These are phyloP conservation scores for Isabelozyma pseudorhagii DNA, from an alignment of 805 yeast genomes.

Conservation along the genomic window DNA sequence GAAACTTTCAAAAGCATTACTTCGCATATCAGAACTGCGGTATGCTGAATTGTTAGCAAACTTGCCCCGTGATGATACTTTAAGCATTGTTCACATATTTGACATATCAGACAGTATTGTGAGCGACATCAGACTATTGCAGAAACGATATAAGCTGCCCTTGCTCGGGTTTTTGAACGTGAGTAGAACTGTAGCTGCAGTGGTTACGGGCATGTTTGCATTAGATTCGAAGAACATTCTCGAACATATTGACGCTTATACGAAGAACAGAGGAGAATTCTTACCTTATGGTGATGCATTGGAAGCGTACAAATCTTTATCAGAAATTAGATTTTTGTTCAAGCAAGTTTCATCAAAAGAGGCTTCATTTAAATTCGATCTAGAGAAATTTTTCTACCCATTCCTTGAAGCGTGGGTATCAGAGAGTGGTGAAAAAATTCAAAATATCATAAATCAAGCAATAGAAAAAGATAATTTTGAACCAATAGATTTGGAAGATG, in stretches of 20 bases:
- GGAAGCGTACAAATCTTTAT: slow-evolving; percentile 51
- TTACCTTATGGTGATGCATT: slow-evolving; percentile 55
- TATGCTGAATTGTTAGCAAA: slow-evolving; percentile 38
- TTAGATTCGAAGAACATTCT: slow-evolving; percentile 52
- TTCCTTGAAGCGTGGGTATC: slow-evolving; percentile 35
- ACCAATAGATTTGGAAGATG: slow-evolving; percentile 43
- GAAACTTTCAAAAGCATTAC: slow-evolving; percentile 29
- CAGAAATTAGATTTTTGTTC: slow-evolving; percentile 51
- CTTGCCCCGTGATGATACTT: slow-evolving; percentile 57
- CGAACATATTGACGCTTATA: slow-evolving; percentile 45
- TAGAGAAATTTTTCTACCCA: slow-evolving; percentile 53
- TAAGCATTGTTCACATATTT: slow-evolving; percentile 54
- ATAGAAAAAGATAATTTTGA: slow-evolving; percentile 56
- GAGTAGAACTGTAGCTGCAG: slow-evolving; percentile 45
- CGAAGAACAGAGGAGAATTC: slow-evolving; percentile 23
- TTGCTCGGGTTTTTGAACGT: slow-evolving; percentile 58
- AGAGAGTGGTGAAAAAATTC: slow-evolving; percentile 46
- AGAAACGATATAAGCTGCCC: slow-evolving; percentile 58
- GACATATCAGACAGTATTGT: slow-evolving; percentile 55
- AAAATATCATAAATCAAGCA: slow-evolving; percentile 50
- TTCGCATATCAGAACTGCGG: slow-evolving; percentile 33
- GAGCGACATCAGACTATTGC: slow-evolving; percentile 46
- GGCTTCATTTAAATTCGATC: slow-evolving; percentile 45
- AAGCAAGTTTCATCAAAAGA: slow-evolving; percentile 43
- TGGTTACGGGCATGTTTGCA: slow-evolving; percentile 51